Conservation (phyloP, 352 stramenopile species). For the Globisporangium canariense region DNA sequence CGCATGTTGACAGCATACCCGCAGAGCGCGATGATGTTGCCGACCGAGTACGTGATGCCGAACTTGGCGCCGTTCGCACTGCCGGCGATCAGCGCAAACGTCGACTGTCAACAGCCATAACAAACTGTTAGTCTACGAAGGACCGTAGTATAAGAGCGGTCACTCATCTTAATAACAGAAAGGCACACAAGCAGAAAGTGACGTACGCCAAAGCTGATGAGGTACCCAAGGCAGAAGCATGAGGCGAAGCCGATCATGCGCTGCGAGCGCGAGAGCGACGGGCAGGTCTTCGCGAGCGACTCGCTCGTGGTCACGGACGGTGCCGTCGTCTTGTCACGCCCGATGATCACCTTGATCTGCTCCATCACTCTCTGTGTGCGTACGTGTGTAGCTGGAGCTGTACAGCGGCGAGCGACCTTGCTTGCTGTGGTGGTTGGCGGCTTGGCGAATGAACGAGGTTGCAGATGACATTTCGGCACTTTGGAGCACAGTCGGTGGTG, state of each 20-base stretch:
- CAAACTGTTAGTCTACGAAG: background rate
- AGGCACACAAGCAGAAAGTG: background rate
- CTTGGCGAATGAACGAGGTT: conserved; percentile 1
- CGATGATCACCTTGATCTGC: conserved; percentile 78
- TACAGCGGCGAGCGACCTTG: background rate
- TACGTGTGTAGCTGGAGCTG: background rate
- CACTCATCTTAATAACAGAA: background rate
- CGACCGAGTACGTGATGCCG: conserved; percentile 77
- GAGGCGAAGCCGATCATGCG: conserved; percentile 63
- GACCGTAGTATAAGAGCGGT: background rate
- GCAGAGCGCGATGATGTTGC: conserved; percentile 82
- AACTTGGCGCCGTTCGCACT: conserved; percentile 74
- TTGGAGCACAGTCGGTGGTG: background rate
- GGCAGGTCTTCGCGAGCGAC: conserved; percentile 53
- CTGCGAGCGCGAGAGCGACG: conserved; percentile 65
- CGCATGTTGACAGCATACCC: conserved; percentile 31
- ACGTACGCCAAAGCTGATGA: conserved; percentile 81
- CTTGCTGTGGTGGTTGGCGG: background rate
- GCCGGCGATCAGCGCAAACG: conserved; percentile 69
- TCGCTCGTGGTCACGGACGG: conserved; percentile 27
- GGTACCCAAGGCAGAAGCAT: conserved; percentile 79
- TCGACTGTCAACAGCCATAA: conserved; percentile 48
- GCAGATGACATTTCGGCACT: conserved; percentile 1
- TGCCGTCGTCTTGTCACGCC: conserved; percentile 42
- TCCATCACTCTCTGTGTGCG: conserved; percentile 34